Evolutionary conservation across 352 stramenopile species (phyloP).

Genomic region (Globisporangium takayamanum): DNA sequence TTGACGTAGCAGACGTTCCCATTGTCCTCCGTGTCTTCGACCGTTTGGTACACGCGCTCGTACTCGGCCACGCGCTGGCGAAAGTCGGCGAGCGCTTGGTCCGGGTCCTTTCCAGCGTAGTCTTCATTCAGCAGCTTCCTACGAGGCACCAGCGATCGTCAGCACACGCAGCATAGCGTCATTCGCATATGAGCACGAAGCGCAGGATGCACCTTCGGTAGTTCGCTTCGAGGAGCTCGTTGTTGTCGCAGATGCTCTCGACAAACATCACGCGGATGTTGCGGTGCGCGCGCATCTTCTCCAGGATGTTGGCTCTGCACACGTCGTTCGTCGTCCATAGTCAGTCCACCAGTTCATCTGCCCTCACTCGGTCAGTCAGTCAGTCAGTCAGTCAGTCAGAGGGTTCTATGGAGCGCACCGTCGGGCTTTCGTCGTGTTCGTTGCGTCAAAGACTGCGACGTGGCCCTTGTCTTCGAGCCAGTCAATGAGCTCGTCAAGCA

Average conservation of each 20-base stretch:
- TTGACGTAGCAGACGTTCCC: constrained; percentile 89
- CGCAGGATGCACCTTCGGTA: constrained; percentile 52
- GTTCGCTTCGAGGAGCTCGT: constrained; percentile 89
- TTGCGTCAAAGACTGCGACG: constrained; percentile 94
- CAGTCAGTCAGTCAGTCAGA: not conserved
- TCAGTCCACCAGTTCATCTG: not conserved
- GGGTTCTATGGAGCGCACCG: constrained; percentile 13
- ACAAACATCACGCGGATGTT: constrained; percentile 91
- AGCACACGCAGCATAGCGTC: constrained; percentile 12
- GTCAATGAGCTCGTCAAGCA: constrained; percentile 85
- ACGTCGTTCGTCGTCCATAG: not conserved
- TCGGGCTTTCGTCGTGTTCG: constrained; percentile 89
- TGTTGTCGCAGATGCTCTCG: constrained; percentile 93
- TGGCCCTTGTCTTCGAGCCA: constrained; percentile 89
- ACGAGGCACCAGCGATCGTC: not conserved
- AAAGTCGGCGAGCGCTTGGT: constrained; percentile 88
- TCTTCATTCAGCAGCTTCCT: constrained; percentile 86
- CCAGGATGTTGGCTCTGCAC: constrained; percentile 44
- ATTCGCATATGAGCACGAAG: constrained; percentile 1
- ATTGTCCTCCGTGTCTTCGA: constrained; percentile 81
- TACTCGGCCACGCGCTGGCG: constrained; percentile 88
- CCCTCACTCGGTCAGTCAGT: not conserved
- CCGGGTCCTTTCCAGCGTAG: constrained; percentile 79
- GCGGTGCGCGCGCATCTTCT: constrained; percentile 48
- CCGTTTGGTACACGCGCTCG: constrained; percentile 89